Base-by-base conservation (phyloP, 306 rosid genomes). In the Lupinus albus region DNA sequence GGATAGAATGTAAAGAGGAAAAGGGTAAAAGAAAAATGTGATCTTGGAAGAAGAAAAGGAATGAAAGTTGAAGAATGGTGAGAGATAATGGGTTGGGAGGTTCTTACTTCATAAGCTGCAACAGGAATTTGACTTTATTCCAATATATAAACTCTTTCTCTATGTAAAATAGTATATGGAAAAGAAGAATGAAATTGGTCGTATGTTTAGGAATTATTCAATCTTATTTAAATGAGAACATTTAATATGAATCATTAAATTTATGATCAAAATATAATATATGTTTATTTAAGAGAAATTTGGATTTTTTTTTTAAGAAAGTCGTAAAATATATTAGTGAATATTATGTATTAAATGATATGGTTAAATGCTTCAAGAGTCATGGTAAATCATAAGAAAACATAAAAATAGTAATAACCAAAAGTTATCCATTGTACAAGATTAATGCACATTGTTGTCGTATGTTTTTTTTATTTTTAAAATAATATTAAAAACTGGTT, bases 21-120 rank as follows among this genome's bases (percentile, higher is more conserved):
- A 70, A 71, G 76, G 80, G 67, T 73, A 75, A 70, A 76, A 70
- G 80, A 75, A 82, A 75, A 44, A 65, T 70, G 61, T 53, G 77
- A 71, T 48, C 82, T 71, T 75, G 67, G 73, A n/a, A 25, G 56
- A 47, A 65, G 62, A 61, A 67, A 75, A 36, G 4, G 63, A 68
- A 33, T 52, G 74, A 20, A 35, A 39, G 67, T 6, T 41, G 72
- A 51, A 25, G 77, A 33, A 68, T 25, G 70, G 48, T 38, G 42
- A 44, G 8, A 30, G 10, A 15, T 45, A 64, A 61, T 15, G 35
- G 48, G 38, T n/a, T 49, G 64, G 52, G 44, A 57, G 51, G 49
- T 61, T 16, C 33, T 25, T 67, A 7, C 1, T 8, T 48, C 17
- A 0, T 8, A 50, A 55, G 63, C 20, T 80, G 67, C 67, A 42